Evolutionary conservation across 2,329 filamentous ascomycete species (phyloP).

Genomic region (Grosmannia huntii): DNA sequence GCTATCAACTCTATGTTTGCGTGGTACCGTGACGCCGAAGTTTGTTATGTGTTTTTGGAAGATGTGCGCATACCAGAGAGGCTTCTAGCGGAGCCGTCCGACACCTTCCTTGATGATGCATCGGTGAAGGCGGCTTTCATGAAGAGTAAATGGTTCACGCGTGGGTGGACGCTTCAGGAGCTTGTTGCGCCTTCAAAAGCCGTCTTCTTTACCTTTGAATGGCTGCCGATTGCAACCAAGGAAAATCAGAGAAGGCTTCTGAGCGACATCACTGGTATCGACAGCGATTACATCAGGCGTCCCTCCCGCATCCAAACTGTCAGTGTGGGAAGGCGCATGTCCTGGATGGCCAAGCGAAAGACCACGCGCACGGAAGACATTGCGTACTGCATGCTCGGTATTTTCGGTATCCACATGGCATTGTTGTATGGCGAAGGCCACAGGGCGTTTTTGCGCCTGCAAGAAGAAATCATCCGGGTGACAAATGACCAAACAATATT

Average conservation of each 20-base stretch:
- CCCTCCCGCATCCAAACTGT: neutral
- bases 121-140: neutral
- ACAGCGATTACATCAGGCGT: slow-evolving; percentile 11
- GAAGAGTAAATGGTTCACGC: slow-evolving; percentile 8
- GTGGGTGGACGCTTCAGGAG: slow-evolving; percentile 15
- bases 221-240: slow-evolving; percentile 14
- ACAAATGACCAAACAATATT: slow-evolving; percentile 18
- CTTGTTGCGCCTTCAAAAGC: slow-evolving; percentile 12
- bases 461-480: slow-evolving; percentile 17
- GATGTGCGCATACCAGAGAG: slow-evolving; percentile 12
- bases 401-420: slow-evolving; percentile 19
- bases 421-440: slow-evolving; percentile 18
- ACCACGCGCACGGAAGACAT: slow-evolving; percentile 15
- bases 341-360: slow-evolving; percentile 14
- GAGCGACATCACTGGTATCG: slow-evolving; percentile 18
- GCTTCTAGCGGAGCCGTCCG: neutral
- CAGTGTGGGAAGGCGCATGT: slow-evolving; percentile 15
- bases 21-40: slow-evolving; percentile 21
- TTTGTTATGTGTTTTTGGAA: slow-evolving; percentile 22
- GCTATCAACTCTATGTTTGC: slow-evolving; percentile 16
- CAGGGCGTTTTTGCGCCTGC: slow-evolving; percentile 14
- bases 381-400: slow-evolving; percentile 17
- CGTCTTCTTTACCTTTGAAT: slow-evolving; percentile 12
- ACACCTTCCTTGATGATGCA: neutral
- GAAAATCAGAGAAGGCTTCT: slow-evolving; percentile 14